phyloP scores from a whole-genome alignment of 192 early-diverging fungal genomes.

The Kappamyces sp. region DNA sequence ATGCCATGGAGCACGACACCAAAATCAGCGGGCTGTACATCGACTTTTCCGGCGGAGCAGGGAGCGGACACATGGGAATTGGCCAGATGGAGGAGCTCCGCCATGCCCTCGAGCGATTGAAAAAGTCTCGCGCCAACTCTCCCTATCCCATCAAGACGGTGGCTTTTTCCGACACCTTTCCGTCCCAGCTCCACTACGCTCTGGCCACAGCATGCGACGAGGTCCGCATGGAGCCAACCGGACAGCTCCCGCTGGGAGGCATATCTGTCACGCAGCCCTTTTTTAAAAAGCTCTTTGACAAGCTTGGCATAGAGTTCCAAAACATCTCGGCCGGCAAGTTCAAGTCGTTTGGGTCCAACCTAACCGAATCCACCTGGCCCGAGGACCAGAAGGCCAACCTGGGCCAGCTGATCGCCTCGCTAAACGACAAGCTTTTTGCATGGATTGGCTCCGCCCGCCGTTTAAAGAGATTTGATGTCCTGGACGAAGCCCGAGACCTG shows the following conservation, averaged over 20 bases:
- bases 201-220: slow-evolving; percentile 60
- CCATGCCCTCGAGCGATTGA: slow-evolving; percentile 44
- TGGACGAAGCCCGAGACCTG: background rate
- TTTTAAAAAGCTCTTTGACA: slow-evolving; percentile 51
- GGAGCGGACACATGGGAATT: slow-evolving; percentile 10
- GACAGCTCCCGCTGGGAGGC: slow-evolving; percentile 53
- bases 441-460: slow-evolving; percentile 44
- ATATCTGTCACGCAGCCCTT: slow-evolving; percentile 44
- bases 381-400: slow-evolving; percentile 53
- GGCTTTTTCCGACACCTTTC: slow-evolving; percentile 65
- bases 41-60: background rate
- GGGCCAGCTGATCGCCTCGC: slow-evolving; percentile 37
- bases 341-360: slow-evolving; percentile 47
- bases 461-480: background rate
- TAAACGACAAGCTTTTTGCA: slow-evolving; percentile 47
- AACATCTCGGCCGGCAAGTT: slow-evolving; percentile 53
- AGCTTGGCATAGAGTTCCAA: slow-evolving; percentile 48
- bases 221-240: slow-evolving; percentile 56
- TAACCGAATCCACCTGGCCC: slow-evolving; percentile 46
- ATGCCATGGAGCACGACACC: slow-evolving; percentile 2
- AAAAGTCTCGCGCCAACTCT: slow-evolving; percentile 40
- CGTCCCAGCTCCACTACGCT: slow-evolving; percentile 58
- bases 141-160: slow-evolving; percentile 41
- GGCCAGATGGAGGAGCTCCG: slow-evolving; percentile 63
- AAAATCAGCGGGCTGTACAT: background rate